Conservation (phyloP, 2,329 filamentous ascomycete genomes). For the Gremmenia infestans region DNA sequence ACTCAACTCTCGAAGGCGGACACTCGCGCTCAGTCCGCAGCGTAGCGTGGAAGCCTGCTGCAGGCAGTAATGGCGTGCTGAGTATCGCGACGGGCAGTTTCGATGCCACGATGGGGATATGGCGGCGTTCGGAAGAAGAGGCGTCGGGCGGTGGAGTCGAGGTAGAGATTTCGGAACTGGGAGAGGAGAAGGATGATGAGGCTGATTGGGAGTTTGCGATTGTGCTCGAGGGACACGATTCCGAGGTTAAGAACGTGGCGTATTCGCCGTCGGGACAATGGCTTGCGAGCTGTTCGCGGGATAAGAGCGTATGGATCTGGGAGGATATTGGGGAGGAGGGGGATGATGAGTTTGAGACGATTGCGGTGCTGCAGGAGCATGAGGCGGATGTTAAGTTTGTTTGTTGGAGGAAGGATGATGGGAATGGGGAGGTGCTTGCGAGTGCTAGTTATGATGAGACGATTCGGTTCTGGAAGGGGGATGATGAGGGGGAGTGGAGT, state of each 20-base stretch:
- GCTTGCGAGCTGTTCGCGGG: conserved; percentile 83
- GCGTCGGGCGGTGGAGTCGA: conserved; percentile 35
- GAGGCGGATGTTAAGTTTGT: conserved; percentile 94
- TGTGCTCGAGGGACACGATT: conserved; percentile 90
- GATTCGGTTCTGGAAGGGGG: conserved; percentile 68
- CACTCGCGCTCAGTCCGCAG: conserved; percentile 87
- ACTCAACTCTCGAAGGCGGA: conserved; percentile 77
- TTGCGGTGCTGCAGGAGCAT: conserved; percentile 91
- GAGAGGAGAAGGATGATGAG: conserved; percentile 44
- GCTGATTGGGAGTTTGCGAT: conserved; percentile 89
- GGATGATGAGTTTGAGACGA: conserved; percentile 94
- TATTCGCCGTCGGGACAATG: conserved; percentile 72
- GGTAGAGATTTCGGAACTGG: conserved; percentile 36
- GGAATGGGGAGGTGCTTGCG: conserved; percentile 68
- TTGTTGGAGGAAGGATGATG: conserved; percentile 74
- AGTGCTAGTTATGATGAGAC: conserved; percentile 94
- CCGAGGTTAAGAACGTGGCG: conserved; percentile 77
- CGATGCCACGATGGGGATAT: conserved; percentile 84
- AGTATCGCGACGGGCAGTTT: conserved; percentile 91
- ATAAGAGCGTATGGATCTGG: conserved; percentile 98
- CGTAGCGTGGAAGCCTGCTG: conserved; percentile 79
- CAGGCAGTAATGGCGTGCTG: conserved; percentile 54
- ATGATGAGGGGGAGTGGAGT: conserved; percentile 84
- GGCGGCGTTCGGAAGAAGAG: conserved; percentile 54
- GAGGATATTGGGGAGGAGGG: conserved; percentile 77